Percentiles rank a stretch among this genome's conserved stretches.
Evolutionary conservation across 2,329 filamentous ascomycete species (phyloP).

Genomic region (Aspergillus novoparasiticus): DNA sequence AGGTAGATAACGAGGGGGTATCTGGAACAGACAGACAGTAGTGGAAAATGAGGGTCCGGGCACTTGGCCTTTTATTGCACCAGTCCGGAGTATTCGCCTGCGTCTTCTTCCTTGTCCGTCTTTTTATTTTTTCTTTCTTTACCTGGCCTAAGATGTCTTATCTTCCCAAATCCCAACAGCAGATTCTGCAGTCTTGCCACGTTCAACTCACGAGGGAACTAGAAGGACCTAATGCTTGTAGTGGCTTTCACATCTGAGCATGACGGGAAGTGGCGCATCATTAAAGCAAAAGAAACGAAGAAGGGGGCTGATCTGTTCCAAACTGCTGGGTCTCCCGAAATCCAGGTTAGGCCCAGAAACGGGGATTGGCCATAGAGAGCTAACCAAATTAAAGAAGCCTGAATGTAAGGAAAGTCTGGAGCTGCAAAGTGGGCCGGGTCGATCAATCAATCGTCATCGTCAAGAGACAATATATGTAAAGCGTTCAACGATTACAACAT

Average conservation of each 20-base stretch:
- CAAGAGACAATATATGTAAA: slow-evolving; percentile 11
- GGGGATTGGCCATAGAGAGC: slow-evolving; percentile 3
- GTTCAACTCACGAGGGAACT: slow-evolving; percentile 32
- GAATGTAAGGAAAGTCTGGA: slow-evolving; percentile 4
- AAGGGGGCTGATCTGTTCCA: slow-evolving; percentile 24
- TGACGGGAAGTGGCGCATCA: slow-evolving; percentile 24
- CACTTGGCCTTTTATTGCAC: not conserved
- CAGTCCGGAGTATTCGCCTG: not conserved
- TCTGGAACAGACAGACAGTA: slow-evolving; percentile 1
- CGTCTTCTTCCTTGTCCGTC: not conserved
- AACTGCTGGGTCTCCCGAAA: slow-evolving; percentile 27
- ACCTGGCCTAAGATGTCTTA: not conserved
- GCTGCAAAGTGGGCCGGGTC: slow-evolving; percentile 13
- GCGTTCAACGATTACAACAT: slow-evolving; percentile 9
- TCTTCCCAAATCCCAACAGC: slow-evolving; percentile 4
- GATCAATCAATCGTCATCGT: slow-evolving; percentile 17
- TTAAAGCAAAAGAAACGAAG: slow-evolving; percentile 7
- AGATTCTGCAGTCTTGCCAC: slow-evolving; percentile 29
- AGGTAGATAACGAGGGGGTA: not conserved
- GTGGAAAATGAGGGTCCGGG: not conserved
- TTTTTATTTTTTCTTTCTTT: not conserved
- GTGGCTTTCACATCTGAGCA: slow-evolving; percentile 13
- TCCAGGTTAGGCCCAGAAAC: slow-evolving; percentile 21
- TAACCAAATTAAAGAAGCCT: slow-evolving; percentile 1
- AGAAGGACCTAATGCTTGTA: slow-evolving; percentile 10